Evolutionary conservation across 768 basidiomycete genomes (phyloP).

Genomic region (Cystofilobasidium bisporidii): DNA sequence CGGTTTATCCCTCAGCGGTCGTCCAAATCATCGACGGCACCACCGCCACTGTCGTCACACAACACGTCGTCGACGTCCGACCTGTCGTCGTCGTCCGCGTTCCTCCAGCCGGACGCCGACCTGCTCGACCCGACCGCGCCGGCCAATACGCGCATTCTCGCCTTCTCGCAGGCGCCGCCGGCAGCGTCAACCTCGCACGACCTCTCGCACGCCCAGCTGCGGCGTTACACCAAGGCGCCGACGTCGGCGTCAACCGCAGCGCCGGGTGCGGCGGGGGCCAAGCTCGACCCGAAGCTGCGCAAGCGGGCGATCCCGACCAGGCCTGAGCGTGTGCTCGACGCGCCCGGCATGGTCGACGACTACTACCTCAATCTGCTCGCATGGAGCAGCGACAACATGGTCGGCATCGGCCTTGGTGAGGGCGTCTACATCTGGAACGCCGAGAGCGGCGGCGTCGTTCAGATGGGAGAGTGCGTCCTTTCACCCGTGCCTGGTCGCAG

Average conservation of each 20-base stretch:
- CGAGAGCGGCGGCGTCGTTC: slow-evolving; percentile 72
- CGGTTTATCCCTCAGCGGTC: slow-evolving; percentile 28
- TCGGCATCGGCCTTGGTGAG: slow-evolving; percentile 81
- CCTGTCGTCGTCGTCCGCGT: background rate
- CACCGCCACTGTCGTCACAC: slow-evolving; percentile 13
- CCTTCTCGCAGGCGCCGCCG: slow-evolving; percentile 72
- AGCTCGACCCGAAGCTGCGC: slow-evolving; percentile 41
- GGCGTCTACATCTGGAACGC: slow-evolving; percentile 91
- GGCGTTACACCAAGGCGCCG: slow-evolving; percentile 34
- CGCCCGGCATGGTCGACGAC: slow-evolving; percentile 74
- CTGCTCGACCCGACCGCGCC: slow-evolving; percentile 21
- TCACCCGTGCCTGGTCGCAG: too few relatives aligned
- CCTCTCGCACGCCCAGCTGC: slow-evolving; percentile 63
- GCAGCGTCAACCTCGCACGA: slow-evolving; percentile 67
- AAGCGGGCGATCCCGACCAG: slow-evolving; percentile 72
- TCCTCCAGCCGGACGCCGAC: slow-evolving; percentile 31
- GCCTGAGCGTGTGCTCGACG: slow-evolving; percentile 89
- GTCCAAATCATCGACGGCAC: slow-evolving; percentile 3
- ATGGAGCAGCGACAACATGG: slow-evolving; percentile 76
- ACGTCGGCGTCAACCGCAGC: slow-evolving; percentile 61
- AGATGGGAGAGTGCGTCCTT: slow-evolving; percentile 45
- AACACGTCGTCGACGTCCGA: background rate
- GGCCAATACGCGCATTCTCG: slow-evolving; percentile 55
- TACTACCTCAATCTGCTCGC: slow-evolving; percentile 91
- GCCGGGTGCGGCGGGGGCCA: slow-evolving; percentile 45